A percentile compares a stretch with the other conserved stretches of the same genome.
Conservation (phyloP, 1,139 yeast species). For the Debaryomycetaceae sp. region DNA sequence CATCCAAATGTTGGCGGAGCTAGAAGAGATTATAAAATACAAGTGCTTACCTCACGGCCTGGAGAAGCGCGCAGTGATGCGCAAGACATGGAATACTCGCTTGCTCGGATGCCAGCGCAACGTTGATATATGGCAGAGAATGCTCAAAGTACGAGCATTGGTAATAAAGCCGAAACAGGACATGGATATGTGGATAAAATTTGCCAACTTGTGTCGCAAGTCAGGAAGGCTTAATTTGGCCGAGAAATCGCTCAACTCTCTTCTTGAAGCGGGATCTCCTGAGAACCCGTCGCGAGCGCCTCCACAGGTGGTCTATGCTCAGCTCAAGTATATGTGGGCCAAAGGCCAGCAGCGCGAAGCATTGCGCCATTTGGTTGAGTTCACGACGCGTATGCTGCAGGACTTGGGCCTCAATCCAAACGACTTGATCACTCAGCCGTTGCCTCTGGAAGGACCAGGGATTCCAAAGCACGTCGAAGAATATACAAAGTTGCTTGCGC, state of each 20-base stretch:
- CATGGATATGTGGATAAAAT: slow-evolving; percentile 97
- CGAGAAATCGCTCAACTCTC: slow-evolving; percentile 74
- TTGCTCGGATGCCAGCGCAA: slow-evolving; percentile 89
- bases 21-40: slow-evolving; percentile 88
- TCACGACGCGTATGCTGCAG: slow-evolving; percentile 82
- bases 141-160: slow-evolving; percentile 84
- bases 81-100: slow-evolving; percentile 91
- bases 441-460: slow-evolving; percentile 68
- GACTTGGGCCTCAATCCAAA: slow-evolving; percentile 73
- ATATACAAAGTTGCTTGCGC: slow-evolving; percentile 77
- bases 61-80: slow-evolving; percentile 64
- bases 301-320: slow-evolving; percentile 95
- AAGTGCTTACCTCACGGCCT: slow-evolving; percentile 77
- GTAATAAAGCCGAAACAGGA: slow-evolving; percentile 94
- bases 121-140: slow-evolving; percentile 97
- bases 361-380: slow-evolving; percentile 71
- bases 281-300: slow-evolving; percentile 72
- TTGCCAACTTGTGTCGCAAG: slow-evolving; percentile 91
- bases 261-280: slow-evolving; percentile 52
- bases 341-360: slow-evolving; percentile 87
- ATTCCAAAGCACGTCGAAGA: slow-evolving; percentile 69
- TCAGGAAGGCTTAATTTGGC: slow-evolving; percentile 89
- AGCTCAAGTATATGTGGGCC: slow-evolving; percentile 94
- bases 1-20: slow-evolving; percentile 92
- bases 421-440: slow-evolving; percentile 79